Percentiles rank a stretch among this genome's conserved stretches.
Evolutionary conservation across 495 filamentous ascomycete species (phyloP).

Genomic region (Schizothecium vesticola): DNA sequence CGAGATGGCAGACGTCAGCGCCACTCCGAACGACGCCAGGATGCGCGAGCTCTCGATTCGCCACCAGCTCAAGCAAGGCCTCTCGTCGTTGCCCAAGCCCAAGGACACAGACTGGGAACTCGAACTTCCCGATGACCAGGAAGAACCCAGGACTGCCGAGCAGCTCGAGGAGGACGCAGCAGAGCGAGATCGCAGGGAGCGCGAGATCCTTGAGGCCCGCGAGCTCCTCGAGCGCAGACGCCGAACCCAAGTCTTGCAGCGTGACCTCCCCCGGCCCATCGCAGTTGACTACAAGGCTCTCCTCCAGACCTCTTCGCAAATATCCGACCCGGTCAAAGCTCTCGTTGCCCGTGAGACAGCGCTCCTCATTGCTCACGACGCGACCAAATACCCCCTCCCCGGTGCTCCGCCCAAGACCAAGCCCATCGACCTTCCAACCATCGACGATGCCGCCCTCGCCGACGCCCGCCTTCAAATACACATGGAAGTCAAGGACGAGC

Average conservation of each 20-base stretch:
- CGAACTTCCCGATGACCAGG: constrained; percentile 80
- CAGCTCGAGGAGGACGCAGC: constrained; percentile 78
- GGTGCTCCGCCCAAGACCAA: constrained; percentile 55
- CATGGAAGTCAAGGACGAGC: constrained; percentile 59
- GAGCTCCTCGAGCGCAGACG: constrained; percentile 74
- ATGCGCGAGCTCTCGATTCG: constrained; percentile 66
- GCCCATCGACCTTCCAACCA: constrained; percentile 52
- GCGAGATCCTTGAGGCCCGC: constrained; percentile 61
- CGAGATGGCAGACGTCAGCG: constrained; percentile 62
- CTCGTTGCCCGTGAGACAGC: constrained; percentile 72
- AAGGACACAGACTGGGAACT: constrained; percentile 89
- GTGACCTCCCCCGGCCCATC: constrained; percentile 70
- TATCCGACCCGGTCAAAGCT: constrained; percentile 36
- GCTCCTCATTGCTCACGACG: constrained; percentile 74
- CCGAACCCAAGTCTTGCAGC: constrained; percentile 85
- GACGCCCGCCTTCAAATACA: constrained; percentile 72
- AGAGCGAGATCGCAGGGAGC: constrained; percentile 67
- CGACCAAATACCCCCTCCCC: constrained; percentile 63
- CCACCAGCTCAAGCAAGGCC: constrained; percentile 62
- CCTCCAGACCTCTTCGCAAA: constrained; percentile 50
- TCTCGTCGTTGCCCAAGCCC: constrained; percentile 83
- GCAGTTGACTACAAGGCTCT: constrained; percentile 66
- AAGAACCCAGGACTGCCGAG: constrained; percentile 50
- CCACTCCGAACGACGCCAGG: constrained; percentile 73
- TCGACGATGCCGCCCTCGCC: constrained; percentile 67